Base-by-base conservation (phyloP, 2,329 filamentous ascomycete genomes). In the Daldinia sp. region DNA sequence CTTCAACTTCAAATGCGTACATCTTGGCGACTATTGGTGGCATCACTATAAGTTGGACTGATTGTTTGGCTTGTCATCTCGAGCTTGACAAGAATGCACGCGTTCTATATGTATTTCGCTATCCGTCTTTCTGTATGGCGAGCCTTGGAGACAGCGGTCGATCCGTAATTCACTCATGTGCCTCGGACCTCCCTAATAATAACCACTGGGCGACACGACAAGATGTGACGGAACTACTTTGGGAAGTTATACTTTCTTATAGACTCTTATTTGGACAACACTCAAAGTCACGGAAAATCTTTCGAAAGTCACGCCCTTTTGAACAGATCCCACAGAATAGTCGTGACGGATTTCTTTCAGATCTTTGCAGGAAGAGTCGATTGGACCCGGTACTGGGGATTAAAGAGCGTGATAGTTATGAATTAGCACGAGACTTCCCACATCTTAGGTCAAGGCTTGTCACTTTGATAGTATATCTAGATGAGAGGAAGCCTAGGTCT, bases 71-170 rank as follows among this genome's bases (percentile, higher is more conserved):
- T 2, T 74, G 70, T 37, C 74, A 76, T 67, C 67, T 76, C 23
- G 72, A 76, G 57, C 67, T 73, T 7, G 73, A 76, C 54, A 64
- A 65, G 30, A 44, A 68, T 35, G 60, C 68, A 20, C 58, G 65
- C 10, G 69, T 56, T 4, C 51, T 76, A n/a, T 76, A 65, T 28
- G n/a, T 75, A 12, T 76, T 70, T 60, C 71, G 74, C 6, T 72
- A 74, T 59, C 73, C 42, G 10, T 35, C 13, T 41, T 51, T 44
- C 41, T 44, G 41, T 23, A 23, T 44, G 18, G 9, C 3, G 18
- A 44, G 41, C 18, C 41, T 44, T 23, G 18, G 41, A 20, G 41
- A n/a, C 18, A 9, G 18, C 5, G 41, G 41, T 44, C 41, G 41
- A 44, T 44, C 41, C 7, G n/a, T 18, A 6, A 44, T 44, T 44